Evolutionary conservation across 176 grass and related monocot species (phyloP), one percentile per base, ranked within the genome.

Genomic region (Musa itinerans): DNA sequence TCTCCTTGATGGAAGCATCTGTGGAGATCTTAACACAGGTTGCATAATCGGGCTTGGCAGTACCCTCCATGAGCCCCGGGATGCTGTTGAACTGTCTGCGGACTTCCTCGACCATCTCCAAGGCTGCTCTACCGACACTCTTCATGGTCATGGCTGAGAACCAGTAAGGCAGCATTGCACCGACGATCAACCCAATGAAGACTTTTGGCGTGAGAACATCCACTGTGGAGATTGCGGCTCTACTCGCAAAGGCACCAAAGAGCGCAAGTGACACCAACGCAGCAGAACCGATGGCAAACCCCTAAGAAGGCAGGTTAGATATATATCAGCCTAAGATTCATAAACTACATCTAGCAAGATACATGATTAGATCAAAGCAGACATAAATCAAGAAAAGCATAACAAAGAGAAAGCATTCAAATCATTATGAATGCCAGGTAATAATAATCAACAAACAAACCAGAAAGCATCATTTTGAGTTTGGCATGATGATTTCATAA

Each of bases 61-160:
- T 69, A 14, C 67, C 67, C 67, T 69, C 67, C 67, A 69, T 69
- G 3, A 69, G 67, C 1, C 67, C 67, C 49, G 67, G 67, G 50
- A 69, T 69, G 67, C 7, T 69, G 43, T 69, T 69, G 67, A 69
- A 69, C 67, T 69, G 67, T n/a, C 67, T 49, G 20, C 67, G 67
- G 67, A 69, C 67, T 50, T 69, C 67, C 67, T 69, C 67, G 8
- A 69, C 67, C 67, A 69, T 69, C 67, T 69, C 67, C 43, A 69
- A 7, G 16, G 67, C 67, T 69, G 67, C 67, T 50, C 67, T 69
- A 69, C 67, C 67, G 11, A 69, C 67, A 11, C 67, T 69, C 67
- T 69, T 69, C 67, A 69, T 69, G 67, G 67, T 69, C 67, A 69
- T 69, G 67, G 67, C 67, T 11, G 67, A 69, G 67, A 69, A 69